phyloP scores from a whole-genome alignment of 2,329 filamentous ascomycete genomes.

The Botrytis tulipae region DNA sequence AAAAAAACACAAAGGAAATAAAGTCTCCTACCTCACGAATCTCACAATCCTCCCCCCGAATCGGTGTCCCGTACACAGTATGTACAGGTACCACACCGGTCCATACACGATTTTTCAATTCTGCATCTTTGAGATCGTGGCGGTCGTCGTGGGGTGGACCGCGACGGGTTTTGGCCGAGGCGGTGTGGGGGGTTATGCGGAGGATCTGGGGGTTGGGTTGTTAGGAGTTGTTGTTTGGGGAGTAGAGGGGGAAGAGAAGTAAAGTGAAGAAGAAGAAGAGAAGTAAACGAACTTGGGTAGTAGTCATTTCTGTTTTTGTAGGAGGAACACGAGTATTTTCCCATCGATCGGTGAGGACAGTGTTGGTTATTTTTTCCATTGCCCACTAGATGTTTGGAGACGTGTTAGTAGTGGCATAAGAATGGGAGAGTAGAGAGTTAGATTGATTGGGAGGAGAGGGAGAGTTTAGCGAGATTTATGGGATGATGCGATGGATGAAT shows the following conservation, averaged over 20 bases:
- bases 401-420: not conserved
- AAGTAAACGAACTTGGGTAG: conserved; percentile 47
- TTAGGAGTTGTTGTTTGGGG: not conserved
- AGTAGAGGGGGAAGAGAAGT: not conserved
- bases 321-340: conserved; percentile 67
- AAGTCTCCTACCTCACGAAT: conserved; percentile 37
- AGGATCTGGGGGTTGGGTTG: conserved; percentile 51
- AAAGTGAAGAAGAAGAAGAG: not conserved
- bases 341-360: conserved; percentile 69
- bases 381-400: conserved; percentile 52
- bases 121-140: conserved; percentile 47
- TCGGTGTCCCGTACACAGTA: conserved; percentile 51
- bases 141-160: conserved; percentile 60
- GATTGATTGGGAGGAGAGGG: not conserved
- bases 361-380: conserved; percentile 75
- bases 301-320: conserved; percentile 69
- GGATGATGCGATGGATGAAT: not conserved
- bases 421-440: too few species aligned
- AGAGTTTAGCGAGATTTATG: not conserved
- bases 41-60: conserved; percentile 28
- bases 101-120: conserved; percentile 48
- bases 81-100: conserved; percentile 62
- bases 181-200: conserved; percentile 64
- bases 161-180: conserved; percentile 71
- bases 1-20: not conserved